Percentiles rank a stretch among this genome's conserved stretches.
Evolutionary conservation across 345 rosid genomes (phyloP).

Genomic region (Eucalyptus cladocalyx): DNA sequence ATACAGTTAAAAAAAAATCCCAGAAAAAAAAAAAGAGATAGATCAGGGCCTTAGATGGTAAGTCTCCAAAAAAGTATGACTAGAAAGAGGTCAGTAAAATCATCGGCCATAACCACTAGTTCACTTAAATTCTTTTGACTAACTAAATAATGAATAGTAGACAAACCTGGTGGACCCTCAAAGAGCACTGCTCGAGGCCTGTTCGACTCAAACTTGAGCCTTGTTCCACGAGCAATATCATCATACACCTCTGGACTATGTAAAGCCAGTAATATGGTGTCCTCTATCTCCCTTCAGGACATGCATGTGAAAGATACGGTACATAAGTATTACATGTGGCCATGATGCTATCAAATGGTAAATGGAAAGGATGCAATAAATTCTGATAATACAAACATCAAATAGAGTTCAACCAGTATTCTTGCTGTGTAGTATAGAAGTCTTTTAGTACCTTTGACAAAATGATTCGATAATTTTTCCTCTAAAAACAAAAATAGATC

Average conservation of each 20-base stretch:
- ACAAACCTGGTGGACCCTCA: conserved; percentile 95
- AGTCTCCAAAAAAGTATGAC: background rate
- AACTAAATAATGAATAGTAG: background rate
- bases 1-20: background rate
- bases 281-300: conserved; percentile 81
- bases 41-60: background rate
- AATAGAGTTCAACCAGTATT: background rate
- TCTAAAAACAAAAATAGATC: background rate
- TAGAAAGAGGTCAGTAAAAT: background rate
- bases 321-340: background rate
- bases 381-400: background rate
- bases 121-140: background rate
- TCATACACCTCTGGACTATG: conserved; percentile 85
- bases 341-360: background rate
- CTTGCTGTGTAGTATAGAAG: background rate
- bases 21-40: background rate
- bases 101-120: background rate
- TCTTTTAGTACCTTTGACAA: background rate
- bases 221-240: conserved; percentile 85
- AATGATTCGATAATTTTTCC: background rate
- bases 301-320: background rate
- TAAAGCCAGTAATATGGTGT: conserved; percentile 73
- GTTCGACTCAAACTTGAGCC: conserved; percentile 75
- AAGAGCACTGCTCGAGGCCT: conserved; percentile 93
- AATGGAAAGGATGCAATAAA: background rate